A percentile compares a stretch with the other conserved stretches of the same genome.
phyloP scores from a whole-genome alignment of 495 filamentous ascomycete genomes.

The Penicillium nucicola region DNA sequence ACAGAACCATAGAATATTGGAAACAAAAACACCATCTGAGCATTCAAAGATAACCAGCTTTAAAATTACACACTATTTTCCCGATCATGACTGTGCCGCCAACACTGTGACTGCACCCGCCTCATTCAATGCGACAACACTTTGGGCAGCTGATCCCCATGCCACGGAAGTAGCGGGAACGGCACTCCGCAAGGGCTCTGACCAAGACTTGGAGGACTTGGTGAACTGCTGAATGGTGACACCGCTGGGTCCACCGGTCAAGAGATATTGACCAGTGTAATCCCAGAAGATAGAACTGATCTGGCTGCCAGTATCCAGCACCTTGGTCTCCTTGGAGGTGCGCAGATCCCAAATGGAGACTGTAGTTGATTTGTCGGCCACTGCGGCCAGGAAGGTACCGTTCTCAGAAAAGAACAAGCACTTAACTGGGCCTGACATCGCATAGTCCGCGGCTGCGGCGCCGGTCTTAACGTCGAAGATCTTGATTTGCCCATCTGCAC shows the following conservation, averaged over 20 bases:
- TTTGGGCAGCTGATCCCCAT: constrained; percentile 76
- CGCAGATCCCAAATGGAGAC: constrained; percentile 90
- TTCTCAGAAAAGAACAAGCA: constrained; percentile 90
- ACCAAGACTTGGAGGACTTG: constrained; percentile 82
- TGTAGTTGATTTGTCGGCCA: constrained; percentile 65
- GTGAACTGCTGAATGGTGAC: constrained; percentile 83
- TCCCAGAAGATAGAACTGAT: constrained; percentile 80
- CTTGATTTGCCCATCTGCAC: constrained; percentile 70
- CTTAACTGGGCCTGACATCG: constrained; percentile 62
- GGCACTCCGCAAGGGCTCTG: constrained; percentile 75
- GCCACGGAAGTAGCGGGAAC: constrained; percentile 66
- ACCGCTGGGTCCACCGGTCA: constrained; percentile 75
- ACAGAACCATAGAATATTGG: constrained; percentile 16
- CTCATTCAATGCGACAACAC: constrained; percentile 67
- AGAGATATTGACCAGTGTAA: constrained; percentile 90
- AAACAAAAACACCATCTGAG: constrained; percentile 21
- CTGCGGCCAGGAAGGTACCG: constrained; percentile 89
- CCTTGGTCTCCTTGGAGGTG: constrained; percentile 72
- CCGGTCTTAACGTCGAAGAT: constrained; percentile 80
- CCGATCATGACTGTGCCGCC: constrained; percentile 41
- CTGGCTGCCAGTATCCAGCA: constrained; percentile 74
- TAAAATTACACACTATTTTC: constrained; percentile 30
- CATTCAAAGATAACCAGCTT: constrained; percentile 21
- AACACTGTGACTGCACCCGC: constrained; percentile 73
- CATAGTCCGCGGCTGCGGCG: constrained; percentile 65